phyloP scores from a whole-genome alignment of 495 filamentous ascomycete genomes.

The Zalerion maritima region DNA sequence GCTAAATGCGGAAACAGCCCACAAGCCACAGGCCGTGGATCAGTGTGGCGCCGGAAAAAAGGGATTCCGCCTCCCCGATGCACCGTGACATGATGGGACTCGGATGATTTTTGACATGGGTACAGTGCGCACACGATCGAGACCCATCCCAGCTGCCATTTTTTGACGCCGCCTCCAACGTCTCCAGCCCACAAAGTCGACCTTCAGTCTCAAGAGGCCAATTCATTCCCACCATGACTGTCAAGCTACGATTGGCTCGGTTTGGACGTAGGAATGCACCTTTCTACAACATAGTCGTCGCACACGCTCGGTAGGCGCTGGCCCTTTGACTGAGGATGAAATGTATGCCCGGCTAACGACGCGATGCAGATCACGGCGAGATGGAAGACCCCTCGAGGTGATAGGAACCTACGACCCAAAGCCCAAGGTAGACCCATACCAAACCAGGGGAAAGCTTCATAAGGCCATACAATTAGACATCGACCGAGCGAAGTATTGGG shows the following conservation, averaged over 20 bases:
- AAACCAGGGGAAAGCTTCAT: conserved; percentile 49
- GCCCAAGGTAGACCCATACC: conserved; percentile 53
- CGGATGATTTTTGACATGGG: no score
- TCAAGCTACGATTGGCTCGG: conserved; percentile 84
- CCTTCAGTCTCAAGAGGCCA: neutral
- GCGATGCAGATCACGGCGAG: conserved; percentile 62
- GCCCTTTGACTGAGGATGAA: conserved; percentile 1
- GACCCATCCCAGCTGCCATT: no score
- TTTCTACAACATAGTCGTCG: conserved; percentile 94
- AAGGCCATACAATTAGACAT: conserved; percentile 87
- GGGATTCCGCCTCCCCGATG: conserved; percentile 13
- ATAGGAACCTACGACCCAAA: conserved; percentile 90
- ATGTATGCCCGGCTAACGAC: conserved; percentile 1
- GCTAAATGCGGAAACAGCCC: conserved; percentile 2
- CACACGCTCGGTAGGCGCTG: conserved; percentile 68
- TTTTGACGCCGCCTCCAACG: no score
- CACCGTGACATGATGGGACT: no score
- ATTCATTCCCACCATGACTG: conserved; percentile 50
- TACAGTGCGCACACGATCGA: no score
- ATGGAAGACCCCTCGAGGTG: conserved; percentile 82
- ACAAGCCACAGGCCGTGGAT: neutral
- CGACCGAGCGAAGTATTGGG: conserved; percentile 77
- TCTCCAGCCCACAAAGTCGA: conserved; percentile 1
- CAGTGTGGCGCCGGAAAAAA: conserved; percentile 19
- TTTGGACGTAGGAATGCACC: conserved; percentile 77